Percentiles rank a stretch among this genome's conserved stretches.
phyloP scores from a whole-genome alignment of 176 grass and related monocot genomes.

The Musa schizocarpa region DNA sequence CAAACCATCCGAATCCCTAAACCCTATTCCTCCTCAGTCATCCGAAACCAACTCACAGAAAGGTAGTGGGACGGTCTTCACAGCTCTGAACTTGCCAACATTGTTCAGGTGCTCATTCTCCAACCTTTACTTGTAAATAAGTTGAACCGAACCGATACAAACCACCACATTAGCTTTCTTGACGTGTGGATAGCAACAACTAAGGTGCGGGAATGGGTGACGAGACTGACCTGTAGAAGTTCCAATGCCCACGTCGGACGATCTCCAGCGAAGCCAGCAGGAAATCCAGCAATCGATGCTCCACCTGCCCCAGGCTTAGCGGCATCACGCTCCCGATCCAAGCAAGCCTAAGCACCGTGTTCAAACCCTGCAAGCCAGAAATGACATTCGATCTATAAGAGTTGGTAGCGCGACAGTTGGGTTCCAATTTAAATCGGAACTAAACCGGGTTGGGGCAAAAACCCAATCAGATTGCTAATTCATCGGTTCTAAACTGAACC shows the following conservation, averaged over 20 bases:
- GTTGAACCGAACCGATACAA: no score
- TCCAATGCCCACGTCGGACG: conserved; percentile 44
- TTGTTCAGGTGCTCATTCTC: conserved; percentile 45
- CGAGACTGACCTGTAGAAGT: conserved; percentile 28
- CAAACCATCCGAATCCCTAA: no score
- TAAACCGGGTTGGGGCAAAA: no score
- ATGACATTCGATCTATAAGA: no score
- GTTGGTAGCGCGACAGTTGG: no score
- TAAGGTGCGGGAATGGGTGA: no score
- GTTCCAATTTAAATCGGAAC: no score
- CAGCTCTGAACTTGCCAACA: conserved; percentile 35
- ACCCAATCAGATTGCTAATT: no score
- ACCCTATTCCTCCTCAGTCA: not conserved
- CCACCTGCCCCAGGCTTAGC: conserved; percentile 18
- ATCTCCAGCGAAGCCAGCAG: conserved; percentile 36
- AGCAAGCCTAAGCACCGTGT: conserved; percentile 30
- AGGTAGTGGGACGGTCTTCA: conserved; percentile 36
- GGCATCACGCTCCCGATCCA: conserved; percentile 36
- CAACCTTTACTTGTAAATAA: conserved; percentile 11
- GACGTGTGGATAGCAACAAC: no score
- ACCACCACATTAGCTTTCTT: no score
- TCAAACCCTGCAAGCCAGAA: conserved; percentile 22
- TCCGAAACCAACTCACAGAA: conserved; percentile 31
- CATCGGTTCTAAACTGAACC: no score
- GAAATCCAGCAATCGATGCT: conserved; percentile 35